Evolutionary conservation across 352 stramenopile genomes (phyloP), one percentile per base, ranked within the genome.

Genomic region (Discostella stelligera): DNA sequence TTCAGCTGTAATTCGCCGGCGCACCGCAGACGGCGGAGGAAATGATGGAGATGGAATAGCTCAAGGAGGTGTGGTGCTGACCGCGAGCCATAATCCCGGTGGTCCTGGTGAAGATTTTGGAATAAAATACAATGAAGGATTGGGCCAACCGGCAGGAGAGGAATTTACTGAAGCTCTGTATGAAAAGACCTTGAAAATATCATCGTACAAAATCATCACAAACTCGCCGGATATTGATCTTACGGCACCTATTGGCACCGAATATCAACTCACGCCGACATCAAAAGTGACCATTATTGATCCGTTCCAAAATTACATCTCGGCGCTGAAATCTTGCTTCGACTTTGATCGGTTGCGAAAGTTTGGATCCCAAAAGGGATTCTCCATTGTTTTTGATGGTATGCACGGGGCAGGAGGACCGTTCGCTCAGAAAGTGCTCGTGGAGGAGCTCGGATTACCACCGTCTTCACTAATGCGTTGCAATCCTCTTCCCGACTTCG

Each of bases 251-350:
- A 83, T 93, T 52, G 86, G 86, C 14, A 90, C 86, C 13, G 74
- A 71, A n/a, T 89, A 88, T 74, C 71, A 68, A 18, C 56, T 93
- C 0, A 91, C 89, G 9, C 59, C 79, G 66, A 93, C 85, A 20
- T 96, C 98, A n/a, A 94, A 94, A 0, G 91, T 99, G 23, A 97
- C 98, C 69, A 96, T 99, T 48, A 98, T 99, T 69, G 96, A 98
- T 88, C 91, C 95, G 20, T 97, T 95, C 54, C 92, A 98, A 77
- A 96, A 98, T 82, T 98, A 99, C 81, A 87, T 98, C 0, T 85
- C 82, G 63, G 80, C 98, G 64, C 81, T 99, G 32, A 96, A 98
- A 89, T 90, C 93, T 69, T 97, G 97, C 71, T 99, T 99, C 87
- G 96, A 99, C 83, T 99, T 99, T 82, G 91, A 94, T 39, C 88